Evolutionary conservation across 352 stramenopile species (phyloP).

Genomic region (Phytophthora nicotianae): DNA sequence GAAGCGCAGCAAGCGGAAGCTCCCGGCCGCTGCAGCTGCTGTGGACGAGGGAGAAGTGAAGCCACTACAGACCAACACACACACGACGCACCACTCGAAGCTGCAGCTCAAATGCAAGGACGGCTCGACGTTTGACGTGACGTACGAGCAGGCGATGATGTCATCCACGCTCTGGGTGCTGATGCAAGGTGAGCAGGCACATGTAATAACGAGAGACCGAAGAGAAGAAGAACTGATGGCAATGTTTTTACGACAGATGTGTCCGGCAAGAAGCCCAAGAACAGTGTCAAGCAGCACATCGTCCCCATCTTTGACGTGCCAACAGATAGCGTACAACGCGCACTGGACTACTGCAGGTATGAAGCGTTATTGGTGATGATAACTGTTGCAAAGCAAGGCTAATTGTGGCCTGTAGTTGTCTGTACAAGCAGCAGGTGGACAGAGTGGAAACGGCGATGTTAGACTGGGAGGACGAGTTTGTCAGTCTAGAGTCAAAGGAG

Average conservation of each 20-base stretch:
- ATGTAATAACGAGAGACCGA: background rate
- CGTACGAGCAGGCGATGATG: conserved; percentile 88
- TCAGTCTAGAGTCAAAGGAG: conserved; percentile 77
- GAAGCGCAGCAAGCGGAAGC: conserved; percentile 40
- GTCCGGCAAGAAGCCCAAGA: conserved; percentile 54
- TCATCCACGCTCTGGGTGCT: conserved; percentile 85
- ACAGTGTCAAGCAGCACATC: conserved; percentile 63
- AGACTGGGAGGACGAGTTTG: conserved; percentile 73
- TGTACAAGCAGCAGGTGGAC: conserved; percentile 83
- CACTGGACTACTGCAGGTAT: conserved; percentile 76
- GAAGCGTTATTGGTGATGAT: background rate
- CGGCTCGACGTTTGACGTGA: conserved; percentile 70
- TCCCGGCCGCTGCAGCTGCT: conserved; percentile 14
- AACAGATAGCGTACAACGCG: conserved; percentile 70
- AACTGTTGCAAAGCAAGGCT: background rate
- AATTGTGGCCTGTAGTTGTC: conserved; percentile 45
- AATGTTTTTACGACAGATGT: conserved; percentile 44
- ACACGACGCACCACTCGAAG: conserved; percentile 44
- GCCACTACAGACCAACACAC: conserved; percentile 5
- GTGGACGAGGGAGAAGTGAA: conserved; percentile 18
- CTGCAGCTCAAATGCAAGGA: conserved; percentile 81
- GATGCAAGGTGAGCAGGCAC: conserved; percentile 48
- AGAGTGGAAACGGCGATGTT: conserved; percentile 55
- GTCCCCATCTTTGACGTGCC: conserved; percentile 81
- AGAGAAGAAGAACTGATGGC: conserved; percentile 1